phyloP scores from a whole-genome alignment of 2,329 filamentous ascomycete genomes.

The Venturia aucupariae region DNA sequence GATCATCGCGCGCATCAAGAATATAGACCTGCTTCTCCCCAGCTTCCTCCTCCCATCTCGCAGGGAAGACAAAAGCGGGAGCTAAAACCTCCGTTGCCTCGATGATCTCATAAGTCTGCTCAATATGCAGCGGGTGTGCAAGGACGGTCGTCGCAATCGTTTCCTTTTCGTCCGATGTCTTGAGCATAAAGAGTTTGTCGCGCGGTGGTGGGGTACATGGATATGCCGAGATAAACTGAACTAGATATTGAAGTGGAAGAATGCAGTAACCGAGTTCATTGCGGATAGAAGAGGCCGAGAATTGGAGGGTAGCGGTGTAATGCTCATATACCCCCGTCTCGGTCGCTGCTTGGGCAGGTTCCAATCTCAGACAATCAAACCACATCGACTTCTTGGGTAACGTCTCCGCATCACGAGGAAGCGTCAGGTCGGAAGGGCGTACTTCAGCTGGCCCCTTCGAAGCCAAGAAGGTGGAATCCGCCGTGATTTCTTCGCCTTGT shows the following conservation, averaged over 20 bases:
- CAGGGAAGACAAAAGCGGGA: slow-evolving; percentile 20
- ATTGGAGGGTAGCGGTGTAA: not conserved
- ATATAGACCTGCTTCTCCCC: slow-evolving; percentile 26
- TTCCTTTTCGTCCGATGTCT: not conserved
- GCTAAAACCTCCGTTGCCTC: slow-evolving; percentile 26
- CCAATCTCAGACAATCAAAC: slow-evolving; percentile 18
- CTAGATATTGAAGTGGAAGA: slow-evolving; percentile 37
- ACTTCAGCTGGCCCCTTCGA: slow-evolving; percentile 17
- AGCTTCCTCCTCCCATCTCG: slow-evolving; percentile 16
- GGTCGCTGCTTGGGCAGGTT: not conserved
- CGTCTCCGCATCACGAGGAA: slow-evolving; percentile 27
- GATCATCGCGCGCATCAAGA: slow-evolving; percentile 46
- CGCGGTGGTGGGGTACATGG: slow-evolving; percentile 39
- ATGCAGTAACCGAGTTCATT: not conserved
- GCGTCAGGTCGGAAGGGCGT: slow-evolving; percentile 29
- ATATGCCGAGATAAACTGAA: slow-evolving; percentile 46
- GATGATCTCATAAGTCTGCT: slow-evolving; percentile 29
- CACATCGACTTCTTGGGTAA: slow-evolving; percentile 22
- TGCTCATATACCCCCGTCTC: not conserved
- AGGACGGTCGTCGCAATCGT: slow-evolving; percentile 17
- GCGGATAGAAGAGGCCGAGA: slow-evolving; percentile 1
- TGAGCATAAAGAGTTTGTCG: slow-evolving; percentile 16
- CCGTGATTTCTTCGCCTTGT: slow-evolving; percentile 23
- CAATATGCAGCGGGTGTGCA: slow-evolving; percentile 32
- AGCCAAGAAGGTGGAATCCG: slow-evolving; percentile 29